A percentile compares a stretch with the other conserved stretches of the same genome.
Conservation (phyloP, 2,329 filamentous ascomycete genomes). For the Xylariaceae sp. region DNA sequence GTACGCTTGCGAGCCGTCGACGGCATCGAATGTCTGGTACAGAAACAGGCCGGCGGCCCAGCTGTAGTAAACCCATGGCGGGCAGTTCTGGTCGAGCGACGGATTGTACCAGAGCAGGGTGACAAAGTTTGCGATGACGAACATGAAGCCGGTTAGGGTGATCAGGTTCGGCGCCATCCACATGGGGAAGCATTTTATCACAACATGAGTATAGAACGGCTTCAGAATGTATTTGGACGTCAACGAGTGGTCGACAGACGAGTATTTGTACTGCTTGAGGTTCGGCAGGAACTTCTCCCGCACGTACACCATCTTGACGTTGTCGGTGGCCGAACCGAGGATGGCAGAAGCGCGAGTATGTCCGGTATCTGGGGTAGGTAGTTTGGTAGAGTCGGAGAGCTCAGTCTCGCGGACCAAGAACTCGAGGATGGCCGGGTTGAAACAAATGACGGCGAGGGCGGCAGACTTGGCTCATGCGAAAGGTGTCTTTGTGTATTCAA, state of each 20-base stretch:
- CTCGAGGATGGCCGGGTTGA: no score
- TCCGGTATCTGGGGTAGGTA: no score
- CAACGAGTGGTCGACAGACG: constrained; percentile 80
- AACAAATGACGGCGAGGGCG: no score
- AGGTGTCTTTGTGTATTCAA: no score
- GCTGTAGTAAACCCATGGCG: constrained; percentile 86
- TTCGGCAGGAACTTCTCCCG: constrained; percentile 82
- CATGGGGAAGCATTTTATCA: constrained; percentile 92
- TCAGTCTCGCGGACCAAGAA: no score
- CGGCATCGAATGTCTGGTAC: constrained; percentile 97
- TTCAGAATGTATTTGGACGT: constrained; percentile 90
- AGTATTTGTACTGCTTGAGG: constrained; percentile 94
- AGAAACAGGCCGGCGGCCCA: constrained; percentile 88
- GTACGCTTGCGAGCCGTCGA: constrained; percentile 88
- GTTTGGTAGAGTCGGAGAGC: no score
- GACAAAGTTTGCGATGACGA: constrained; percentile 81
- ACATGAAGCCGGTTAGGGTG: constrained; percentile 82
- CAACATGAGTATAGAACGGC: constrained; percentile 92
- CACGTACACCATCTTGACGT: constrained; percentile 76
- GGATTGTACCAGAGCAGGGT: constrained; percentile 95
- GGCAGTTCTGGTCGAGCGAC: constrained; percentile 87
- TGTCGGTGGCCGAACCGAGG: background rate
- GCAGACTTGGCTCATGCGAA: no score
- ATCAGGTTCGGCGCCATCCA: constrained; percentile 88
- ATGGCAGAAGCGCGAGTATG: no score